Conservation (phyloP, 2,329 filamentous ascomycete genomes). For the Pyricularia pennisetigena region DNA sequence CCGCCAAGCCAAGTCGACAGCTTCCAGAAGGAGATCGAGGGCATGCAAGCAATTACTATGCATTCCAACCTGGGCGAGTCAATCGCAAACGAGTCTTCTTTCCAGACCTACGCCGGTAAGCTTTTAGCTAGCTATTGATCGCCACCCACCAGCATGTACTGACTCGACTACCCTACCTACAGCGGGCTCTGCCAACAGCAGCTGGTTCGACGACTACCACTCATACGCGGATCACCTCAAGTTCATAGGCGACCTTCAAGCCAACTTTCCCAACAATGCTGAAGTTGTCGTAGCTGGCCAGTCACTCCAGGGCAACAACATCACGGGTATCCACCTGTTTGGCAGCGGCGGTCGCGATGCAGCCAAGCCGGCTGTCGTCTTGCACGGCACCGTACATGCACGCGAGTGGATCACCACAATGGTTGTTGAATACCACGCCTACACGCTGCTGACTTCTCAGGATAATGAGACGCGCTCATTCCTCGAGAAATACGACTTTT, state of each 20-base stretch:
- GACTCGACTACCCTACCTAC: background rate
- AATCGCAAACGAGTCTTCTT: slow-evolving; percentile 23
- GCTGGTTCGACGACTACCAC: slow-evolving; percentile 46
- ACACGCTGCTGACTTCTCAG: slow-evolving; percentile 27
- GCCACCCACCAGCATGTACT: slow-evolving; percentile 6
- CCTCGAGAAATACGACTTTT: slow-evolving; percentile 56
- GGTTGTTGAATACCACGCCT: slow-evolving; percentile 43
- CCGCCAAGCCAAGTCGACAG: slow-evolving; percentile 21
- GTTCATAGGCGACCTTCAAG: slow-evolving; percentile 35
- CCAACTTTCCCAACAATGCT: slow-evolving; percentile 32
- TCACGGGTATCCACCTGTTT: slow-evolving; percentile 50
- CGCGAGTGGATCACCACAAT: slow-evolving; percentile 51
- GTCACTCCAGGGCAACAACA: slow-evolving; percentile 35
- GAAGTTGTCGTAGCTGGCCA: slow-evolving; percentile 35
- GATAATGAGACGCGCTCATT: slow-evolving; percentile 17
- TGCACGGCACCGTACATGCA: slow-evolving; percentile 49
- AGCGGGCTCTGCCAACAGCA: slow-evolving; percentile 17
- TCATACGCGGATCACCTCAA: slow-evolving; percentile 39
- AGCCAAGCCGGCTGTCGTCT: slow-evolving; percentile 40
- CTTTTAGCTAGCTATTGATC: slow-evolving; percentile 11
- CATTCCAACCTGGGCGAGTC: slow-evolving; percentile 28
- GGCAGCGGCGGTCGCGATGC: slow-evolving; percentile 31
- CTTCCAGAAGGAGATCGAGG: slow-evolving; percentile 18
- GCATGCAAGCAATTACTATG: slow-evolving; percentile 18
- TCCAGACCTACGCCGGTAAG: slow-evolving; percentile 16